phyloP scores from a whole-genome alignment of 192 early-diverging fungal species.

The Rhizoclosmatium sp. region DNA sequence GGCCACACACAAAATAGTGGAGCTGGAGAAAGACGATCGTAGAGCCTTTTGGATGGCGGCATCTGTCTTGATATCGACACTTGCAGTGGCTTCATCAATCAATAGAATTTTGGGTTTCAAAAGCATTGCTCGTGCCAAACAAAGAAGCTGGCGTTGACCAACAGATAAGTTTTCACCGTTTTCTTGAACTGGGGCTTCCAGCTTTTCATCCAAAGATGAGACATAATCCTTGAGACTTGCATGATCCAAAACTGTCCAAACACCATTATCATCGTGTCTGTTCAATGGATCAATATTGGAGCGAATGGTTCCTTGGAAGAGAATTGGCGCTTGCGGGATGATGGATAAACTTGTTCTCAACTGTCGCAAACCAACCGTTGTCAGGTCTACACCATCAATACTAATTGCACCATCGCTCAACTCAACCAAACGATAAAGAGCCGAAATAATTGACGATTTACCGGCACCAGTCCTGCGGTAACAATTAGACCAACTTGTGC shows the following conservation, averaged over 20 bases:
- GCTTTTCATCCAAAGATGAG: conserved; percentile 35
- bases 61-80: conserved; percentile 55
- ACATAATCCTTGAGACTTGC: conserved; percentile 47
- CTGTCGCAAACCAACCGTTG: background rate
- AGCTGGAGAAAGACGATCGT: conserved; percentile 45
- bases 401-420: conserved; percentile 48
- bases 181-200: conserved; percentile 66
- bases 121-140: conserved; percentile 51
- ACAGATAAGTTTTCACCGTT: conserved; percentile 56
- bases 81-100: conserved; percentile 59
- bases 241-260: conserved; percentile 73
- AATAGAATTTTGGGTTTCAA: conserved; percentile 40
- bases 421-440: conserved; percentile 69
- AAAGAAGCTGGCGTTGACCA: conserved; percentile 62
- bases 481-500: too few species aligned
- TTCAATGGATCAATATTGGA: conserved; percentile 19
- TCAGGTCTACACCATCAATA: conserved; percentile 64
- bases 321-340: conserved; percentile 6
- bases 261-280: conserved; percentile 44
- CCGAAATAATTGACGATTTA: conserved; percentile 47
- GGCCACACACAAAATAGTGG: conserved; percentile 59
- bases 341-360: conserved; percentile 12
- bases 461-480: conserved; percentile 54
- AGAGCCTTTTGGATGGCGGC: conserved; percentile 23
- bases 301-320: conserved; percentile 35